Evolutionary conservation across 495 filamentous ascomycete genomes (phyloP).

Genomic region (Penicillium malachiteum): DNA sequence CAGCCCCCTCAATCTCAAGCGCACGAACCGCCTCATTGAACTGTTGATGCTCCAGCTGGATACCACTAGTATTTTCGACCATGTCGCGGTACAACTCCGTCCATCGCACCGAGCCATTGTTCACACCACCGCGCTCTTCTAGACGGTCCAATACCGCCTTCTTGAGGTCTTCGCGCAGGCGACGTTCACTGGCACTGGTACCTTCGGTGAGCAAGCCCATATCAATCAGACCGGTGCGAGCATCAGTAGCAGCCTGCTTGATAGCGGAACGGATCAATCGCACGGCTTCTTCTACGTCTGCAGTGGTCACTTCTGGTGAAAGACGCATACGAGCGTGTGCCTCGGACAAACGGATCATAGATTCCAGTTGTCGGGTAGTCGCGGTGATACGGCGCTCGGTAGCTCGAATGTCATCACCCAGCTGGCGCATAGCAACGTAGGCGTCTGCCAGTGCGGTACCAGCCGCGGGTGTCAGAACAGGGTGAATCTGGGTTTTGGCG

Average conservation of each 20-base stretch:
- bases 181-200: constrained; percentile 77
- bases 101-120: constrained; percentile 69
- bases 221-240: constrained; percentile 89
- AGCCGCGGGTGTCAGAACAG: constrained; percentile 72
- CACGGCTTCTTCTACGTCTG: constrained; percentile 88
- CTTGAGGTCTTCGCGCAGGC: constrained; percentile 81
- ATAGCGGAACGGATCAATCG: constrained; percentile 91
- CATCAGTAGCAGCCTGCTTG: constrained; percentile 92
- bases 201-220: constrained; percentile 95
- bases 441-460: constrained; percentile 75
- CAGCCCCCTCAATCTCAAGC: constrained; percentile 79
- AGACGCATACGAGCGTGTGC: constrained; percentile 98
- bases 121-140: constrained; percentile 67
- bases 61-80: constrained; percentile 66
- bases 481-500: constrained; percentile 83
- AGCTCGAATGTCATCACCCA: constrained; percentile 92
- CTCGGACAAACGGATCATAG: constrained; percentile 94
- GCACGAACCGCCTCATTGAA: constrained; percentile 76
- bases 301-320: constrained; percentile 66
- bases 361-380: constrained; percentile 92
- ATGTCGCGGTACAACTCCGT: constrained; percentile 71
- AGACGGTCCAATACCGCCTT: constrained; percentile 68
- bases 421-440: constrained; percentile 94
- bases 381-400: constrained; percentile 95
- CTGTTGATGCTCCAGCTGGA: constrained; percentile 70